A percentile compares a stretch with the other conserved stretches of the same genome.
Conservation (phyloP, 495 filamentous ascomycete genomes). For the Stereocaulon alpinum region DNA sequence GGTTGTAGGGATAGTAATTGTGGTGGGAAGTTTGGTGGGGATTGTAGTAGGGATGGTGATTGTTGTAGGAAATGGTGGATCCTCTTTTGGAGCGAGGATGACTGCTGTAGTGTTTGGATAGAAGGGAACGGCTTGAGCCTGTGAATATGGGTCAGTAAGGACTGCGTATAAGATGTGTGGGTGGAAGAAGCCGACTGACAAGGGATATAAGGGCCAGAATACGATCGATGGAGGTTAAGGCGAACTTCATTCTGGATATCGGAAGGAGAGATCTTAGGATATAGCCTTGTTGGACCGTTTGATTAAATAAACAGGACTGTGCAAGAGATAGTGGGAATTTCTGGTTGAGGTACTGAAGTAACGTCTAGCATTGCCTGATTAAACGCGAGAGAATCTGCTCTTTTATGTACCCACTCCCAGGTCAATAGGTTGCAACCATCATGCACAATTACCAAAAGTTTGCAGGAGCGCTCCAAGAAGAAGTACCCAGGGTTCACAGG, state of each 20-base stretch:
- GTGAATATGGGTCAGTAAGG: no score
- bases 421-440: not conserved
- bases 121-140: no score
- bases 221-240: not conserved
- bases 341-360: not conserved
- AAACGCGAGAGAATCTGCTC: not conserved
- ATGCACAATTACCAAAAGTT: not conserved
- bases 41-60: not conserved
- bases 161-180: not conserved
- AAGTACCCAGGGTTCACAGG: not conserved
- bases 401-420: not conserved
- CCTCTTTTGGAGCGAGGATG: not conserved
- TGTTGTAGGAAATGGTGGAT: not conserved
- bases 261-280: not conserved
- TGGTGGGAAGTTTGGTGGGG: not conserved
- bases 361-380: no score
- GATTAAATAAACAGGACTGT: not conserved
- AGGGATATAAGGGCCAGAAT: not conserved
- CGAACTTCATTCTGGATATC: not conserved
- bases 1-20: not conserved
- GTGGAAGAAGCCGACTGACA: not conserved
- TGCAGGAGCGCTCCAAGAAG: not conserved
- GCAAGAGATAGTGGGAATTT: not conserved
- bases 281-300: no score
- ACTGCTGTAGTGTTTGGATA: not conserved